Evolutionary conservation across 768 basidiomycete genomes (phyloP).

Genomic region (Cyathus striatus): DNA sequence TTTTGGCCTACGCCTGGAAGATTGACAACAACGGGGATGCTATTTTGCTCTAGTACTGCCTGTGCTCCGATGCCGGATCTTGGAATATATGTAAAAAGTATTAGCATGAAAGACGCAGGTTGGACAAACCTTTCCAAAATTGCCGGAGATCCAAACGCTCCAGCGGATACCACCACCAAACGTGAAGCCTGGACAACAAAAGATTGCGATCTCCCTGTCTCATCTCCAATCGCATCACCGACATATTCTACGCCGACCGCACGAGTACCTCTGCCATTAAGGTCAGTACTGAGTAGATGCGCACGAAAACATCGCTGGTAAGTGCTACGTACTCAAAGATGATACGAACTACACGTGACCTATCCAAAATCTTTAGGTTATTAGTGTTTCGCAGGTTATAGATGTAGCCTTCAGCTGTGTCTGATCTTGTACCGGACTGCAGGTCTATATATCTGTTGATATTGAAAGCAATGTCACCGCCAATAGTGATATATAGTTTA

Average conservation of each 20-base stretch:
- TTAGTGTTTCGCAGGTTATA: conserved; percentile 28
- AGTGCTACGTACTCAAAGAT: conserved; percentile 26
- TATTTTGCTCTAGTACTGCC: conserved; percentile 31
- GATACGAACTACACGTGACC: conserved; percentile 28
- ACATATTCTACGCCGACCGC: conserved; percentile 39
- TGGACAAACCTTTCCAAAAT: conserved; percentile 32
- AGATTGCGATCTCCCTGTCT: conserved; percentile 2
- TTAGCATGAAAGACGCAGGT: conserved; percentile 16
- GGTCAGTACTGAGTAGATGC: background rate
- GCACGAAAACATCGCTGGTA: too few species aligned
- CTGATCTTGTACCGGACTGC: conserved; percentile 40
- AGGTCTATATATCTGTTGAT: conserved; percentile 42
- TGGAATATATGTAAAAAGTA: background rate
- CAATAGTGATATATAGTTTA: too few species aligned
- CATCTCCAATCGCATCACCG: conserved; percentile 17
- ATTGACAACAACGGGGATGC: conserved; percentile 40
- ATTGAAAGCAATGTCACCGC: too few species aligned
- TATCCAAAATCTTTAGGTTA: conserved; percentile 26
- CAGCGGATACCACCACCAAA: conserved; percentile 35
- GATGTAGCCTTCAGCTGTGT: conserved; percentile 36
- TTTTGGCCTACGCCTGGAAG: conserved; percentile 48
- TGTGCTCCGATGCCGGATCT: conserved; percentile 51
- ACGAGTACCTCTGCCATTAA: conserved; percentile 15
- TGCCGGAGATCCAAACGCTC: conserved; percentile 37
- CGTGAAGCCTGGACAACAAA: conserved; percentile 21